A percentile compares a stretch with the other conserved stretches of the same genome.
Evolutionary conservation across 2,329 filamentous ascomycete genomes (phyloP).

Genomic region (Fusarium falciforme): DNA sequence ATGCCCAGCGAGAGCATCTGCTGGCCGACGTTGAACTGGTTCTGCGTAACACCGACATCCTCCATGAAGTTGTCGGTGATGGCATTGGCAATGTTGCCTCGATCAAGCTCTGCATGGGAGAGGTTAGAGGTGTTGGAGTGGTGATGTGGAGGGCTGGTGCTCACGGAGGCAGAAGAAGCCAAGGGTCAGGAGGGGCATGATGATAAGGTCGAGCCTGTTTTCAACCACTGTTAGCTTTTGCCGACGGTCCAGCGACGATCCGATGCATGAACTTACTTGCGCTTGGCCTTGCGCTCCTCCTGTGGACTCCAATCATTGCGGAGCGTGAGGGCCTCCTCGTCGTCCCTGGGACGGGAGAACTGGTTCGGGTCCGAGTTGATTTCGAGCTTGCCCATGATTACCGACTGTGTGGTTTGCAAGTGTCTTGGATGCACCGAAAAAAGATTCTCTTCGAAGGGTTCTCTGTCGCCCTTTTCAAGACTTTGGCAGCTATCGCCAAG

Average conservation of each 20-base stretch:
- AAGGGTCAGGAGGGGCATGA: conserved; percentile 56
- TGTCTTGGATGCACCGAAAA: background rate
- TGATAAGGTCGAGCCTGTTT: conserved; percentile 52
- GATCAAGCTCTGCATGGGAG: conserved; percentile 49
- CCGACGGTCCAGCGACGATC: background rate
- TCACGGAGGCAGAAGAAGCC: conserved; percentile 57
- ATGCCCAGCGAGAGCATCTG: conserved; percentile 63
- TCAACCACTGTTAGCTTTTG: background rate
- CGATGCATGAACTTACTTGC: conserved; percentile 47
- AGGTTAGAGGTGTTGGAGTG: background rate
- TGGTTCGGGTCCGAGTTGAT: conserved; percentile 17
- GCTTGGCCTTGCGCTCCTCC: conserved; percentile 52
- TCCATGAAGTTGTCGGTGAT: conserved; percentile 61
- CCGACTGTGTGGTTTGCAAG: background rate
- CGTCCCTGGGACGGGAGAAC: conserved; percentile 35
- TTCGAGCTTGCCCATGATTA: conserved; percentile 34
- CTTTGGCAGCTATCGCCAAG: background rate
- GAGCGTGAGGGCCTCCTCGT: conserved; percentile 47
- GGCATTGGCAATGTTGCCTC: conserved; percentile 59
- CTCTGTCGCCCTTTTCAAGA: conserved; percentile 18
- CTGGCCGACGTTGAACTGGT: conserved; percentile 64
- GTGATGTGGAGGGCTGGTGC: conserved; percentile 4
- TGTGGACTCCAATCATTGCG: conserved; percentile 49
- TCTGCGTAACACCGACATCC: conserved; percentile 61
- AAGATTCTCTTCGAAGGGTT: background rate